A percentile compares a stretch with the other conserved stretches of the same genome.
These are phyloP conservation scores for Ustulina deusta DNA, from an alignment of 2,329 filamentous ascomycete genomes.

Conservation along the genomic window DNA sequence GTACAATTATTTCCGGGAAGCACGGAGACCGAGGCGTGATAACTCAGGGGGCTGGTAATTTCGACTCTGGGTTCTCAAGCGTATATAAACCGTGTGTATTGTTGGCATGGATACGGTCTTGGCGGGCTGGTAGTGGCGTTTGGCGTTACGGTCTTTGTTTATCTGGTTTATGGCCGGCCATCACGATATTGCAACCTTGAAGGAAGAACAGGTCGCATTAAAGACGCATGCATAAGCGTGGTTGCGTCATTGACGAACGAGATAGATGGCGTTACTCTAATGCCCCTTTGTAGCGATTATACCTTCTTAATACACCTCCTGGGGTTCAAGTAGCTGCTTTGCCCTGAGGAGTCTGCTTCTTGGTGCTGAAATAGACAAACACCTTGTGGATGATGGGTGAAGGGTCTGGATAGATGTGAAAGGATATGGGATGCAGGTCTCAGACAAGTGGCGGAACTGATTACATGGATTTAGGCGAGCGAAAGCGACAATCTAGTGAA, in stretches of 20 bases:
- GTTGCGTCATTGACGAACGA: conserved; percentile 30
- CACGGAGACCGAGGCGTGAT: conserved; percentile 38
- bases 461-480: not conserved
- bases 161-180: conserved; percentile 30
- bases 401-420: not conserved
- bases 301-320: conserved; percentile 34
- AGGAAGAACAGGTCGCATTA: conserved; percentile 21
- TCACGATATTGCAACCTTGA: conserved; percentile 27
- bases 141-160: conserved; percentile 33
- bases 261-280: conserved; percentile 31
- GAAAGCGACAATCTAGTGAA: not conserved
- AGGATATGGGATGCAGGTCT: not conserved
- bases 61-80: not conserved
- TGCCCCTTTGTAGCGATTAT: conserved; percentile 29
- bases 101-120: conserved; percentile 24
- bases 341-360: conserved; percentile 30
- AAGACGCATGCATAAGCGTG: conserved; percentile 38
- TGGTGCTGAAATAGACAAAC: not conserved
- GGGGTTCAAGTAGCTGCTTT: conserved; percentile 6
- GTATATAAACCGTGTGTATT: conserved; percentile 32
- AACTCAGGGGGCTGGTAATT: conserved; percentile 37
- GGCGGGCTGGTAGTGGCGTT: conserved; percentile 30
- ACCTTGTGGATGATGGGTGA: not conserved
- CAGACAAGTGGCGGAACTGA: not conserved
- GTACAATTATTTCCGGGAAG: conserved; percentile 68